phyloP scores from a whole-genome alignment of 2,329 filamentous ascomycete genomes.

The Nemania sp. region DNA sequence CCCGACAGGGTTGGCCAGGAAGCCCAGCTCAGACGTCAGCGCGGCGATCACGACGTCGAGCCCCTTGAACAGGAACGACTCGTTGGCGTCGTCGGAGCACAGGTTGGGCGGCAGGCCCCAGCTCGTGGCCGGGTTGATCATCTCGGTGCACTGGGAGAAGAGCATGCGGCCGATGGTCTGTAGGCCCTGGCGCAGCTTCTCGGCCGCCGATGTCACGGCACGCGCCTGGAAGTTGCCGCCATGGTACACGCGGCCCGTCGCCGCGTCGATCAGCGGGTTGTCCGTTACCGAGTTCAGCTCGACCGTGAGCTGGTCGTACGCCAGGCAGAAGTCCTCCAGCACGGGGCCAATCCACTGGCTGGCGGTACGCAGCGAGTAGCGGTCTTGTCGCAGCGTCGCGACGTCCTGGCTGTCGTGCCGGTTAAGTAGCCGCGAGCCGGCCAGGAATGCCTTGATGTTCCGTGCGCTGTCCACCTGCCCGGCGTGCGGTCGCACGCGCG shows the following conservation, averaged over 20 bases:
- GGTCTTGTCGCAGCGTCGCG: constrained; percentile 60
- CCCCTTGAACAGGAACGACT: constrained; percentile 66
- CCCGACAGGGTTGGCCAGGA: constrained; percentile 65
- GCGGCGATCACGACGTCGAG: constrained; percentile 68
- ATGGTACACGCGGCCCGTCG: constrained; percentile 52
- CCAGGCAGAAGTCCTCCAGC: constrained; percentile 65
- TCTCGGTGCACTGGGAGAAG: constrained; percentile 65
- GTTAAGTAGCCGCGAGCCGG: constrained; percentile 51
- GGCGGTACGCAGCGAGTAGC: constrained; percentile 66
- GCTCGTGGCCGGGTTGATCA: constrained; percentile 64
- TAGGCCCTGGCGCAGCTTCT: constrained; percentile 57
- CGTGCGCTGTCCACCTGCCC: constrained; percentile 63
- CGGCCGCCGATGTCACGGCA: constrained; percentile 66
- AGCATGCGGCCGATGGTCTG: constrained; percentile 65
- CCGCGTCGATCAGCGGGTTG: constrained; percentile 65
- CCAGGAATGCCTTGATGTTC: constrained; percentile 59
- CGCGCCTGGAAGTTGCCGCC: constrained; percentile 72
- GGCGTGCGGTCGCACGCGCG: constrained; percentile 57
- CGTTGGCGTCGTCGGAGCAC: constrained; percentile 58
- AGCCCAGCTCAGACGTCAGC: constrained; percentile 65
- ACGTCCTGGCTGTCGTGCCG: constrained; percentile 34
- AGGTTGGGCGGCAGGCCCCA: constrained; percentile 67
- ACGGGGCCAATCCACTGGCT: constrained; percentile 72
- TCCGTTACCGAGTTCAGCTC: constrained; percentile 72
- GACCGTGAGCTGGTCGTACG: constrained; percentile 58